Percentiles rank a stretch among this genome's conserved stretches.
These are phyloP conservation scores for Fusarium ambrosium DNA, from an alignment of 2,329 filamentous ascomycete species.

Conservation along the genomic window DNA sequence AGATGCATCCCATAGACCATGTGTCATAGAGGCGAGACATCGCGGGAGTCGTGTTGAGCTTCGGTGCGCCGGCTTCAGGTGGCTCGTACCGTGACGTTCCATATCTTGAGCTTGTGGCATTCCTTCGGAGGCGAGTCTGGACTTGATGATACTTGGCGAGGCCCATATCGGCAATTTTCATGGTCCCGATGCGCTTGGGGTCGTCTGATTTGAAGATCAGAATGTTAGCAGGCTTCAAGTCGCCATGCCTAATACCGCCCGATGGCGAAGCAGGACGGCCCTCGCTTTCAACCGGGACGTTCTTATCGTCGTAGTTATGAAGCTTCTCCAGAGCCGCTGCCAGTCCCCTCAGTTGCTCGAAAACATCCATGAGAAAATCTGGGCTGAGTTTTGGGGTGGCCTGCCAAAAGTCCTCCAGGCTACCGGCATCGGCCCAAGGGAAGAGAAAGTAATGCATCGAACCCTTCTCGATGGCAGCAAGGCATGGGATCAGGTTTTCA, in stretches of 20 bases:
- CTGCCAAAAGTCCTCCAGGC: conserved; percentile 22
- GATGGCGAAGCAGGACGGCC: neutral
- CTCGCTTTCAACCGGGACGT: neutral
- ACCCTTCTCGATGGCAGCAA: conserved; percentile 18
- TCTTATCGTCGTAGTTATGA: conserved; percentile 1
- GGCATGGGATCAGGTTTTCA: conserved; percentile 3
- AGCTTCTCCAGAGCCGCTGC: neutral
- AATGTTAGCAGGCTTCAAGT: conserved; percentile 19
- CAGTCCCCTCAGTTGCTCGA: neutral
- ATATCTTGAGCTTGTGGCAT: conserved; percentile 5
- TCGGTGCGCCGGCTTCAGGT: neutral
- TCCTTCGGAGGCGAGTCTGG: conserved; percentile 3
- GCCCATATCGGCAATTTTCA: conserved; percentile 17
- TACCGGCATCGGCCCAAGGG: conserved; percentile 21
- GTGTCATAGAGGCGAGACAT: conserved; percentile 6
- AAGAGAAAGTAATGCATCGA: conserved; percentile 20
- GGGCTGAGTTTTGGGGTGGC: neutral
- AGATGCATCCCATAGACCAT: conserved; percentile 17
- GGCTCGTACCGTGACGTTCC: conserved; percentile 6
- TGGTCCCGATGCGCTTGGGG: neutral
- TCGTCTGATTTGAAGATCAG: neutral
- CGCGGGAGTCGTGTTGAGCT: neutral
- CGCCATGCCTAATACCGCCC: conserved; percentile 5
- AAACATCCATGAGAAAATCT: neutral
- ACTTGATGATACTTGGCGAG: conserved; percentile 16